Percentiles rank a stretch among this genome's conserved stretches.
Conservation (phyloP, 2,329 filamentous ascomycete species). For the Trichophyton equinum region DNA sequence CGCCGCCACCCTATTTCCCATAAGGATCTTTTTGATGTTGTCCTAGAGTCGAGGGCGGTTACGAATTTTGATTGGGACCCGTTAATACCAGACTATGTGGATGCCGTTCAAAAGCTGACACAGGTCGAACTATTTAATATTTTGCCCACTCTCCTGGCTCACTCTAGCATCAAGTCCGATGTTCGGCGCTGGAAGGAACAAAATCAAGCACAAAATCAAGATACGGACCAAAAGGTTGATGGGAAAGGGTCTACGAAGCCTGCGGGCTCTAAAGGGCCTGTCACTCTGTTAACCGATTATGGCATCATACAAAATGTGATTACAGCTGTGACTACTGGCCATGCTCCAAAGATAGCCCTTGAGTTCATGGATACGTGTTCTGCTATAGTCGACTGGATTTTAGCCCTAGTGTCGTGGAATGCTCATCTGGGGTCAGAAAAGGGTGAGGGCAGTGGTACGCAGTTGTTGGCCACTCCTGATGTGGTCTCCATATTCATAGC, state of each 20-base stretch:
- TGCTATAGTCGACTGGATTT: conserved; percentile 29
- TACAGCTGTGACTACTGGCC: conserved; percentile 27
- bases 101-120: conserved; percentile 25
- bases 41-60: conserved; percentile 24
- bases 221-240: not conserved
- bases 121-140: conserved; percentile 25
- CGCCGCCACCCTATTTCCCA: conserved; percentile 22
- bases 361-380: conserved; percentile 25
- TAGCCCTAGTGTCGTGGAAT: conserved; percentile 26
- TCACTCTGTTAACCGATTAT: conserved; percentile 32
- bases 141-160: conserved; percentile 22
- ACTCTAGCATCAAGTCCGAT: conserved; percentile 24
- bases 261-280: not conserved
- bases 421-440: conserved; percentile 17
- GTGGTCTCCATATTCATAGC: conserved; percentile 30
- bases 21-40: conserved; percentile 23
- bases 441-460: conserved; percentile 13
- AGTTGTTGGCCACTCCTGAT: conserved; percentile 22
- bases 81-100: conserved; percentile 31
- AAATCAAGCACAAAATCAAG: not conserved
- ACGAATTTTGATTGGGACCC: conserved; percentile 30
- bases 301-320: conserved; percentile 32
- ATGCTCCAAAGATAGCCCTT: conserved; percentile 19
- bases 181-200: conserved; percentile 8
- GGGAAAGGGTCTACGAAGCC: not conserved